These are phyloP conservation scores for Candida sithepensis DNA, from an alignment of 805 yeast genomes.

Conservation along the genomic window DNA sequence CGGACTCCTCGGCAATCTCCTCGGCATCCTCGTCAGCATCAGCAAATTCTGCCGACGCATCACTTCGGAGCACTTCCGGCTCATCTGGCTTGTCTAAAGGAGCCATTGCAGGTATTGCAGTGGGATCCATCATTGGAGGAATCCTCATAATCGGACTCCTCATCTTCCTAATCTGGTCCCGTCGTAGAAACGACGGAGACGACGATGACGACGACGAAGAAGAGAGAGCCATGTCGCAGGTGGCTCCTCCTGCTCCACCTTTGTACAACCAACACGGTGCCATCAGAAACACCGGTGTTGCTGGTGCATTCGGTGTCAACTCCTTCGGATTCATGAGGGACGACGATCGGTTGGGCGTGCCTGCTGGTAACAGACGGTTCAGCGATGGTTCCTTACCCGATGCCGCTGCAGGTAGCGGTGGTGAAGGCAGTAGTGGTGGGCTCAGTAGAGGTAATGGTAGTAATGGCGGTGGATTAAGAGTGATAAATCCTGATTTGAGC, in stretches of 20 bases:
- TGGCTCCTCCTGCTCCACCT: constrained; percentile 8
- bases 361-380: constrained; percentile 29
- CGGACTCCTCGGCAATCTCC: background rate
- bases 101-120: constrained; percentile 34
- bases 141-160: constrained; percentile 11
- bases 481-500: constrained; percentile 32
- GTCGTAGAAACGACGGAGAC: constrained; percentile 15
- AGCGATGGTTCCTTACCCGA: constrained; percentile 34
- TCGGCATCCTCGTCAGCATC: constrained; percentile 5
- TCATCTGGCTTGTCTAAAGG: constrained; percentile 24
- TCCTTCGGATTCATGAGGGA: constrained; percentile 22
- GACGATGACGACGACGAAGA: constrained; percentile 23
- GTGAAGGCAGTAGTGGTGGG: constrained; percentile 1
- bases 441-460: background rate
- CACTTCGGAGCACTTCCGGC: constrained; percentile 1
- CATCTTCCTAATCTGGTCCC: constrained; percentile 22
- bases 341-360: constrained; percentile 20
- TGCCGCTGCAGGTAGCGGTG: constrained; percentile 27
- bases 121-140: constrained; percentile 29
- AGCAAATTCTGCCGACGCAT: background rate
- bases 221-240: constrained; percentile 4
- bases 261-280: background rate
- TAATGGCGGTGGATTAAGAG: constrained; percentile 27
- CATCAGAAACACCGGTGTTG: constrained; percentile 3
- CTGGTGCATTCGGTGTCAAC: constrained; percentile 15